Evolutionary conservation across 2,329 filamentous ascomycete species (phyloP), one percentile per base, ranked within the genome.

Genomic region (Alternaria consortialis): DNA sequence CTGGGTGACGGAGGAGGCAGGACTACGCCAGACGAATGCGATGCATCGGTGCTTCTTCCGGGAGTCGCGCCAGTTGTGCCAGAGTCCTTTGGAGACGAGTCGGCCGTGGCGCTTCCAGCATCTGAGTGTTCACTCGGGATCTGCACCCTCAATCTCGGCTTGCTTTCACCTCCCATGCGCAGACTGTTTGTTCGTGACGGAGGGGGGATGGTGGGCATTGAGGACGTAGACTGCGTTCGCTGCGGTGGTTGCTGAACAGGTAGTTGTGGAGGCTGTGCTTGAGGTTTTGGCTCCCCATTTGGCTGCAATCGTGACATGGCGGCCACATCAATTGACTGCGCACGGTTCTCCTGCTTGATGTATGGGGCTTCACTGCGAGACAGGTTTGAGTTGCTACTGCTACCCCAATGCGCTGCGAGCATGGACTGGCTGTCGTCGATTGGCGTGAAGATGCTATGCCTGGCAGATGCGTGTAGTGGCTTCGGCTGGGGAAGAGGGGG

Each of bases 401-500:
- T 73, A 27, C 82, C 82, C 82, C 82, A 89, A 76, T 97, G 93
- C 66, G 94, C 92, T 12, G 92, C 93, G 43, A 97, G 81, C 60
- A 97, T 90, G 1, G 94, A 97, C 50, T 92, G 87, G 70, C 91
- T 93, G 76, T 97, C 94, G 72, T 98, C 95, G 64, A 99, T 97
- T 0, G 95, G 95, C 0, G 95, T 99, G 76, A 98, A 98, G 61
- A 99, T 98, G 77, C 94, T 97, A 60, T 94, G 90, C 23, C 90
- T 90, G 77, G 94, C 94, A 34, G 84, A 80, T 34, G 81, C 79
- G 7, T 84, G 83, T 3, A 86, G 70, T 6, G 91, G 89, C 72
- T 90, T 91, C 2, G 90, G 89, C 65, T 91, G 82, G 68, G 57
- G 88, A 81, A 76, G 84, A 75, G 68, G 87, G 64, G 73, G 85